A percentile compares a stretch with the other conserved stretches of the same genome.
These are phyloP conservation scores for Discostella pseudostelligera DNA, from an alignment of 108 stramenopile species.

Conservation along the genomic window DNA sequence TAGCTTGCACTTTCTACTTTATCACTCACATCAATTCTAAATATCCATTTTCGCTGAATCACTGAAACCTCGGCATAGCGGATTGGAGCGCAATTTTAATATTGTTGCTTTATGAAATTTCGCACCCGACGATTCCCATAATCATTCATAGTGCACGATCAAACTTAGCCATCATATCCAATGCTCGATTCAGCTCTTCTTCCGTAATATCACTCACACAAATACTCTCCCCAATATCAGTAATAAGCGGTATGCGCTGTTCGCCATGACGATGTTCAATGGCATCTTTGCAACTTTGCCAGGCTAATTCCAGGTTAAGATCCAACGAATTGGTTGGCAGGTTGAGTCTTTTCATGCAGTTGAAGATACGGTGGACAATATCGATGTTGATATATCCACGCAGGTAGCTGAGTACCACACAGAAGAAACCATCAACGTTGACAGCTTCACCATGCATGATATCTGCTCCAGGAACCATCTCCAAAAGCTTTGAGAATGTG, in stretches of 20 bases:
- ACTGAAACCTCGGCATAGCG: no score
- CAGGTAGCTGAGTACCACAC: slow-evolving; percentile 82
- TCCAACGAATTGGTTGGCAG: slow-evolving; percentile 81
- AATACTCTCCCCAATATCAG: slow-evolving; percentile 87
- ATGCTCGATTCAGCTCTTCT: slow-evolving; percentile 84
- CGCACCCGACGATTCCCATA: no score
- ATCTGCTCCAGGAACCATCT: slow-evolving; percentile 91
- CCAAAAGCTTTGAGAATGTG: slow-evolving; percentile 94
- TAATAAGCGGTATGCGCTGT: slow-evolving; percentile 90
- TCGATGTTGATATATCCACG: slow-evolving; percentile 87
- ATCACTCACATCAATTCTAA: no score
- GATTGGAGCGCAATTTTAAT: no score
- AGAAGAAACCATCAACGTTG: slow-evolving; percentile 95
- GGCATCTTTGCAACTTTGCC: slow-evolving; percentile 91
- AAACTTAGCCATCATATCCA: slow-evolving; percentile 69
- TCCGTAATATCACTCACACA: slow-evolving; percentile 91
- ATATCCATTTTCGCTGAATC: no score
- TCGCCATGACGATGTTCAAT: slow-evolving; percentile 95
- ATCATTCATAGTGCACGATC: no score
- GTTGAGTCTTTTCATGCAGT: slow-evolving; percentile 74
- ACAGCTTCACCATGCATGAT: slow-evolving; percentile 98
- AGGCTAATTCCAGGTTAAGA: slow-evolving; percentile 72
- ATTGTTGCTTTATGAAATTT: no score
- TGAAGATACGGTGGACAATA: slow-evolving; percentile 79
- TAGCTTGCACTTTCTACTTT: no score